Conservation (phyloP, 2,329 filamentous ascomycete genomes). For the Nigrograna mackinnonii region DNA sequence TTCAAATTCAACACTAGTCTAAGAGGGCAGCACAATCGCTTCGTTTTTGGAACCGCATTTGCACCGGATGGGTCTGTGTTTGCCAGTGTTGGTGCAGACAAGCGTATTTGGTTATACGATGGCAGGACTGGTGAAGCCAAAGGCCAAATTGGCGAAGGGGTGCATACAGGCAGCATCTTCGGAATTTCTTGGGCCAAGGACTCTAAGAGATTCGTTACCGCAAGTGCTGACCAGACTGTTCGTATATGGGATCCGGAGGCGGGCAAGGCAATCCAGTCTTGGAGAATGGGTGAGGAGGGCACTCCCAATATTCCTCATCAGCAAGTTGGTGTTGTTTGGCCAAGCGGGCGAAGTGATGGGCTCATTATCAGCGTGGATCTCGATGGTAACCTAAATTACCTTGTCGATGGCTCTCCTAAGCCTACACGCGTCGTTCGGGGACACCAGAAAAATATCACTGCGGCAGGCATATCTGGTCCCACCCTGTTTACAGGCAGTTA, state of each 20-base stretch:
- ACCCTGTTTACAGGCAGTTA: conserved; percentile 89
- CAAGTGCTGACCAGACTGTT: conserved; percentile 92
- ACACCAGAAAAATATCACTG: conserved; percentile 89
- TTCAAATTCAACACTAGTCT: conserved; percentile 95
- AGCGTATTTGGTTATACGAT: conserved; percentile 91
- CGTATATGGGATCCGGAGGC: conserved; percentile 90
- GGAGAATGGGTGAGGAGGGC: conserved; percentile 80
- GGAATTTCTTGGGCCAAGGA: conserved; percentile 88
- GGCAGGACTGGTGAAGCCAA: conserved; percentile 90
- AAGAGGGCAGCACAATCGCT: conserved; percentile 79
- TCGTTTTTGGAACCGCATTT: conserved; percentile 85
- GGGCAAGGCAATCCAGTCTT: conserved; percentile 76
- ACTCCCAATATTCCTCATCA: conserved; percentile 76
- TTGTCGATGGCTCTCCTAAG: conserved; percentile 70
- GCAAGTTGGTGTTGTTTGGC: conserved; percentile 94
- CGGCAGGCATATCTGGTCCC: conserved; percentile 64
- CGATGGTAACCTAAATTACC: conserved; percentile 87
- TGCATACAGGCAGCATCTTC: conserved; percentile 91
- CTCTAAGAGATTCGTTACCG: conserved; percentile 83
- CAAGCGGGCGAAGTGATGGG: conserved; percentile 78
- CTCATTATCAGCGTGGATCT: conserved; percentile 89
- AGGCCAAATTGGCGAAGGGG: conserved; percentile 76
- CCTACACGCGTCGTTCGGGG: conserved; percentile 78
- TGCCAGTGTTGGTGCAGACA: conserved; percentile 91
- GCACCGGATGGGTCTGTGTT: conserved; percentile 82